Evolutionary conservation across 78 protist genomes (phyloP), one percentile per base, ranked within the genome.

Genomic region (Chrysochromulina parva): DNA sequence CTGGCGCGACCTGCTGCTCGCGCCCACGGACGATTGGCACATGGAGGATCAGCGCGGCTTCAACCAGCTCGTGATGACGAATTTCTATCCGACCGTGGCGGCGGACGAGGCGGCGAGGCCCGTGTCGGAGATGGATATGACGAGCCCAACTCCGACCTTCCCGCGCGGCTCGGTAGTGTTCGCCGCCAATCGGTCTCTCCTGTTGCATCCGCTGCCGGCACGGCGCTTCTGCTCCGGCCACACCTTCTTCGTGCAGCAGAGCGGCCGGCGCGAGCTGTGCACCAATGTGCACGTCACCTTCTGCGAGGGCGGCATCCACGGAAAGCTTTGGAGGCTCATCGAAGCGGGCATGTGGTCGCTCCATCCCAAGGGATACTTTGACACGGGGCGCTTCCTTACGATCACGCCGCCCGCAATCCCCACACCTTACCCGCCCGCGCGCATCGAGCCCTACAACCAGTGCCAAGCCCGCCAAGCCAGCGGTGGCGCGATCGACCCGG

Each of bases 171-270:
- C 62, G 57, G 26, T 74, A 19, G 24, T 74, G 24, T 55, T 74
- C 54, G 82, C 82, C n/a, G 82, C 82, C 24, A 74, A 74, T 7
- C 24, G 22, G 55, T 48, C 82, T 11, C 53, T 74, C 19, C 22
- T 14, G 82, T 55, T 74, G 28, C 38, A 48, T 53, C 82, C 82
- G 50, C 82, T 74, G 26, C 82, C 82, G 26, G 82, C 82, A 1
- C 57, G 57, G 14, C 1, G 7, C 22, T 74, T 74, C 55, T 74
- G 82, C 24, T 53, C 57, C 55, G 82, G 82, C 50, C 82, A 74
- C 82, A 74, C 82, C 17, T 74, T 74, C 82, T 74, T 74, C 82
- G 82, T 74, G 50, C 82, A 74, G 55, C 82, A 74, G 26, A 74
- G 82, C 82, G 53, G 57, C 26, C 26, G 14, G 57, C 20, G 57